Conservation (phyloP, 805 yeast species). For the Jamesozyma hellenica region DNA sequence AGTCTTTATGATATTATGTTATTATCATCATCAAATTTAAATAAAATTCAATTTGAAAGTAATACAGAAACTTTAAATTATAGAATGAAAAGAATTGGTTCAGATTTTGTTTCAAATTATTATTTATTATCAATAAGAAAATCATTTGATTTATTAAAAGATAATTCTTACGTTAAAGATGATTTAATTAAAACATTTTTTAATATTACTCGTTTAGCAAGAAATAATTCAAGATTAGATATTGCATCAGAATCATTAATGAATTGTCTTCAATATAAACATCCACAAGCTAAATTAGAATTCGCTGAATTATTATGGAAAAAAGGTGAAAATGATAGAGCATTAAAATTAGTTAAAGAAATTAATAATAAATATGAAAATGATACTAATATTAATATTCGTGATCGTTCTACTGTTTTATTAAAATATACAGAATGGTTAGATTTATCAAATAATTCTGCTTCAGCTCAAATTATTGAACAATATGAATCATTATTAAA, state of each 20-base stretch:
- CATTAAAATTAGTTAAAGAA: conserved; percentile 50
- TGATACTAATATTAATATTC: conserved; percentile 9
- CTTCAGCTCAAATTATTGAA: conserved; percentile 58
- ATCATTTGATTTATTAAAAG: conserved; percentile 32
- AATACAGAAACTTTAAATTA: conserved; percentile 14
- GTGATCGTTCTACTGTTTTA: conserved; percentile 38
- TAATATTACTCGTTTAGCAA: conserved; percentile 50
- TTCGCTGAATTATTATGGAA: conserved; percentile 80
- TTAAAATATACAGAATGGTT: conserved; percentile 81
- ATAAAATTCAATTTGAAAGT: conserved; percentile 10
- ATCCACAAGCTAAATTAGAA: conserved; percentile 51
- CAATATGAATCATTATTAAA: conserved; percentile 55
- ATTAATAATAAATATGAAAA: conserved; percentile 17
- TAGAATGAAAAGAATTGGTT: conserved; percentile 32
- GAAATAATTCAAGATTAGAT: conserved; percentile 60
- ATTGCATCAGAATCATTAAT: conserved; percentile 59
- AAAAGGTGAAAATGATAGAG: conserved; percentile 79
- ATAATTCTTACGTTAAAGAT: conserved; percentile 13
- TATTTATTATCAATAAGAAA: conserved; percentile 50
- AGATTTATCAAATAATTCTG: conserved; percentile 73
- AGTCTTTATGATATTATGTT: conserved; percentile 49
- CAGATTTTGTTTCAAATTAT: conserved; percentile 52
- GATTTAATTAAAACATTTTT: conserved; percentile 45
- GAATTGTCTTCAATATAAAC: conserved; percentile 32
- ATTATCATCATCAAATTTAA: conserved; percentile 20